Evolutionary conservation across 169 alveolate species (phyloP).

Genomic region (Plasmodium reichenowi): DNA sequence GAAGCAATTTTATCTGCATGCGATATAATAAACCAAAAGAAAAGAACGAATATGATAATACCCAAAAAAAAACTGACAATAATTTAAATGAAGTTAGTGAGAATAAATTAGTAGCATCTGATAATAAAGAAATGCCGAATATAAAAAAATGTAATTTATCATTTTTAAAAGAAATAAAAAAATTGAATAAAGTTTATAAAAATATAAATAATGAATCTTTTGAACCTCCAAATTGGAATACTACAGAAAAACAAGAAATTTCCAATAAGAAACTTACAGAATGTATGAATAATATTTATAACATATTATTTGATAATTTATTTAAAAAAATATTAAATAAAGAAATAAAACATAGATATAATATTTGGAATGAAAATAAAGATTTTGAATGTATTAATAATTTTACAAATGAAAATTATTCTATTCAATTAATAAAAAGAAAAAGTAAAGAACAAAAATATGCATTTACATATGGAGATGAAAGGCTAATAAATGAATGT

Average conservation of each 20-base stretch:
- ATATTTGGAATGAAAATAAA: conserved; percentile 53
- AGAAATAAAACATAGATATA: conserved; percentile 27
- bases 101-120: background rate
- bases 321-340: conserved; percentile 19
- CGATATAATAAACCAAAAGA: conserved; percentile 11
- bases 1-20: conserved; percentile 52
- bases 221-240: conserved; percentile 53
- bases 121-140: background rate
- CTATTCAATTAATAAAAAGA: conserved; percentile 52
- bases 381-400: conserved; percentile 35
- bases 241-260: conserved; percentile 13
- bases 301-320: conserved; percentile 46
- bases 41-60: background rate
- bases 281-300: conserved; percentile 58
- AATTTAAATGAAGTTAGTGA: background rate
- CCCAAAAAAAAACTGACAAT: background rate
- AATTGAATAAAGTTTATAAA: conserved; percentile 38
- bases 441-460: conserved; percentile 28
- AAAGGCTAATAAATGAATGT: conserved; percentile 60
- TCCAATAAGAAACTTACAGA: conserved; percentile 22
- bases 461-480: conserved; percentile 65
- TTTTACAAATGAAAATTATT: conserved; percentile 40
- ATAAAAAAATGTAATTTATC: conserved; percentile 3
- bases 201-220: conserved; percentile 66
- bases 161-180: conserved; percentile 52